Conservation (phyloP, 176 grass and related monocot genomes). For the Aegilops tauschii region DNA sequence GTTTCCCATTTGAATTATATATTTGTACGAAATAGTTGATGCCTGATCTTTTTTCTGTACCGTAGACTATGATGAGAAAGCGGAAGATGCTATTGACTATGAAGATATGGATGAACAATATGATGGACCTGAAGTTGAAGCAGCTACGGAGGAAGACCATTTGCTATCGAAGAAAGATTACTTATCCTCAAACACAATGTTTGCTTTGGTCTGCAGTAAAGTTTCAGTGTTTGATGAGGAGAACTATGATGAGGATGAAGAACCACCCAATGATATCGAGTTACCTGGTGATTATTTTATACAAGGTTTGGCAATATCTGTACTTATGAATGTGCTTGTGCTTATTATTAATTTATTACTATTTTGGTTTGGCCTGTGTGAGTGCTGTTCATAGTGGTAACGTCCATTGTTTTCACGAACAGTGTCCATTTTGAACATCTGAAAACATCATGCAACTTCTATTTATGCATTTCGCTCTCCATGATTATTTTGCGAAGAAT, state of each 20-base stretch:
- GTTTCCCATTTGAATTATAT: background rate
- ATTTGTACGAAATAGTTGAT: slow-evolving; percentile 14
- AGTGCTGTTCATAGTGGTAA: background rate
- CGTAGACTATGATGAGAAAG: slow-evolving; percentile 97
- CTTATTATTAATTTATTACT: background rate
- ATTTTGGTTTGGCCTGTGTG: background rate
- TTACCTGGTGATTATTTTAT: slow-evolving; percentile 23
- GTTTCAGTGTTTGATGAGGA: slow-evolving; percentile 84
- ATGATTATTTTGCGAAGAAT: background rate
- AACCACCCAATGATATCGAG: slow-evolving; percentile 39
- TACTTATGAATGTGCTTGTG: slow-evolving; percentile 4
- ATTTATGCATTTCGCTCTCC: background rate
- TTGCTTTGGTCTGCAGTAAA: slow-evolving; percentile 47
- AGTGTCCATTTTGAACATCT: background rate
- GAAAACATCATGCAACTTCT: slow-evolving; percentile 5
- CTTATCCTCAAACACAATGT: slow-evolving; percentile 61
- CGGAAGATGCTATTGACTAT: slow-evolving; percentile 96
- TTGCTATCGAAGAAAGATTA: slow-evolving; percentile 82
- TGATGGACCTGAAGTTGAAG: slow-evolving; percentile 97
- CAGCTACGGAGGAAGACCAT: slow-evolving; percentile 79
- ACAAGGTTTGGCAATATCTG: slow-evolving; percentile 27
- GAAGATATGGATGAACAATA: slow-evolving; percentile 99
- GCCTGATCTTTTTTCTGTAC: slow-evolving; percentile 6
- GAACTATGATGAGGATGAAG: slow-evolving; percentile 91
- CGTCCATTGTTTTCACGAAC: slow-evolving; percentile 6